phyloP scores from a whole-genome alignment of 495 filamentous ascomycete species.

The Podospora comata region DNA sequence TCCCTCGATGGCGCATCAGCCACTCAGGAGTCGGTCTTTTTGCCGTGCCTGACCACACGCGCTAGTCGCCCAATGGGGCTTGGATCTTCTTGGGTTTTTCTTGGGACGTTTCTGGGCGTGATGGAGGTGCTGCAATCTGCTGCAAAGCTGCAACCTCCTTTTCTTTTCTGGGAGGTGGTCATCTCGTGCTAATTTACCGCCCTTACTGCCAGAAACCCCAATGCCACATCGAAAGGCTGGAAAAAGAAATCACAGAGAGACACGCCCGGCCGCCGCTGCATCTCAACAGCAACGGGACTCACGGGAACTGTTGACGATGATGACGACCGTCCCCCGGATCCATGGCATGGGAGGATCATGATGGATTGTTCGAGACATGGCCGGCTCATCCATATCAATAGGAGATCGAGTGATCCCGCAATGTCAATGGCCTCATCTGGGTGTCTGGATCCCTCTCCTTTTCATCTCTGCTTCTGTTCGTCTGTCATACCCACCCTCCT shows the following conservation, averaged over 20 bases:
- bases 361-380: neutral
- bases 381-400: neutral
- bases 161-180: conserved; percentile 3
- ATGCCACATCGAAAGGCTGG: conserved; percentile 8
- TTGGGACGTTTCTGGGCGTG: conserved; percentile 4
- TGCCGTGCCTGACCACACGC: conserved; percentile 23
- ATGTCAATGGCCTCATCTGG: neutral
- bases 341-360: neutral
- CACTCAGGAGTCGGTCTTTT: conserved; percentile 26
- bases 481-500: neutral
- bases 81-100: neutral
- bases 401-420: neutral
- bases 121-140: neutral
- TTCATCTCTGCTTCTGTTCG: neutral
- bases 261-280: neutral
- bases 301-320: neutral
- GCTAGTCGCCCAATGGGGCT: conserved; percentile 21
- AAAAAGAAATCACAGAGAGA: conserved; percentile 1
- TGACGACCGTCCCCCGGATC: neutral
- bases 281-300: neutral
- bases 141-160: conserved; percentile 21
- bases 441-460: neutral
- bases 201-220: neutral
- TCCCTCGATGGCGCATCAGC: conserved; percentile 25
- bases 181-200: conserved; percentile 13